These are phyloP conservation scores for Lepidium sativum DNA, from an alignment of 345 rosid species.

Conservation along the genomic window DNA sequence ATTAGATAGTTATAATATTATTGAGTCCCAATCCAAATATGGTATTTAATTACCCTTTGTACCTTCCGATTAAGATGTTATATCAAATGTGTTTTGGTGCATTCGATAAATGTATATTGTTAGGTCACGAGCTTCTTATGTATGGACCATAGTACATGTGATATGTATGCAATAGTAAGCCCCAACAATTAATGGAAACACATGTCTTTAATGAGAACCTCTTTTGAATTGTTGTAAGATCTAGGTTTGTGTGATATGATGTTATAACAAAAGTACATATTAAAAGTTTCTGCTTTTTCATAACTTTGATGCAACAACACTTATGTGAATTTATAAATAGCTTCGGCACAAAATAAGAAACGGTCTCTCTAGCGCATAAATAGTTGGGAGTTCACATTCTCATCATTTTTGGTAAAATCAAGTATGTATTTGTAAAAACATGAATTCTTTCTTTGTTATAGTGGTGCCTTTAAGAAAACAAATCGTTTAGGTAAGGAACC, in stretches of 20 bases:
- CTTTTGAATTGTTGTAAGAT: conserved; percentile 26
- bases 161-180: conserved; percentile 19
- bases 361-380: too few relatives aligned
- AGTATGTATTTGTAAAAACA: conserved; percentile 1
- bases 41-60: neutral
- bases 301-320: conserved; percentile 14
- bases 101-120: conserved; percentile 1
- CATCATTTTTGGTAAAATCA: too few relatives aligned
- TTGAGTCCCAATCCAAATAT: conserved; percentile 2
- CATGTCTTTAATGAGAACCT: conserved; percentile 19
- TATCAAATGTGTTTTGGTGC: conserved; percentile 2
- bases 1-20: neutral
- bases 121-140: conserved; percentile 24
- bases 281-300: neutral
- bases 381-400: too few relatives aligned
- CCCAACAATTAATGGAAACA: conserved; percentile 25
- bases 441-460: conserved; percentile 9
- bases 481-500: conserved; percentile 25
- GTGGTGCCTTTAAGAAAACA: too few relatives aligned
- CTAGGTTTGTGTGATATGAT: conserved; percentile 22
- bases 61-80: neutral
- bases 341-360: too few relatives aligned
- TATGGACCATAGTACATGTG: conserved; percentile 28
- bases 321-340: too few relatives aligned
- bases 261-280: conserved; percentile 11